Conservation (phyloP, 768 basidiomycete genomes). For the Panaeolus cyanescens region DNA sequence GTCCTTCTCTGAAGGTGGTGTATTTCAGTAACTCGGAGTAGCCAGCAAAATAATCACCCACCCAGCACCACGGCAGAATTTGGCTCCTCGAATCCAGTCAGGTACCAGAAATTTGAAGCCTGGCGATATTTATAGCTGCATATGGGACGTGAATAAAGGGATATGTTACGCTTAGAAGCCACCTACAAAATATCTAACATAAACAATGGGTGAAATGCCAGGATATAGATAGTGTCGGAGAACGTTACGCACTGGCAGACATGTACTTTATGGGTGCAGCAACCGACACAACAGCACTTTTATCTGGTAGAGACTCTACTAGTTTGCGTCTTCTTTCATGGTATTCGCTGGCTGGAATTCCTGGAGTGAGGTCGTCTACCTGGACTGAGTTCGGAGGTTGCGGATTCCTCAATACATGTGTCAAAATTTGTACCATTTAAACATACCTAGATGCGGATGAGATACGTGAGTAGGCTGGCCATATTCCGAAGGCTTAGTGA, state of each 20-base stretch:
- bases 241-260: conserved; percentile 63
- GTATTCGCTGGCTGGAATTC: conserved; percentile 79
- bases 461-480: conserved; percentile 80
- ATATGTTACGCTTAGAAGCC: not conserved
- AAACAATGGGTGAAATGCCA: conserved; percentile 2
- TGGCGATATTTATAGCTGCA: conserved; percentile 93
- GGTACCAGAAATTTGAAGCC: conserved; percentile 91
- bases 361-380: conserved; percentile 76
- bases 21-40: not conserved
- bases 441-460: conserved; percentile 80
- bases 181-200: conserved; percentile 75
- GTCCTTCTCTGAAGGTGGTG: conserved; percentile 56
- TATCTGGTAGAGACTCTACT: conserved; percentile 74
- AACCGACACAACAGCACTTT: conserved; percentile 73
- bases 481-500: conserved; percentile 68
- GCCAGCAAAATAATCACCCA: conserved; percentile 26
- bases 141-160: conserved; percentile 10
- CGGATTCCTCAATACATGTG: not conserved
- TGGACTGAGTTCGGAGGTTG: conserved; percentile 40
- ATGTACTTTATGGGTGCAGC: conserved; percentile 86
- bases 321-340: conserved; percentile 66
- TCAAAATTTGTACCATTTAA: not conserved
- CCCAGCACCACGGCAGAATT: conserved; percentile 87
- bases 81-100: conserved; percentile 95
- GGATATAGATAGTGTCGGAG: not conserved